Evolutionary conservation across 441 rosid species (phyloP).

Genomic region (Euphorbia celastroides): DNA sequence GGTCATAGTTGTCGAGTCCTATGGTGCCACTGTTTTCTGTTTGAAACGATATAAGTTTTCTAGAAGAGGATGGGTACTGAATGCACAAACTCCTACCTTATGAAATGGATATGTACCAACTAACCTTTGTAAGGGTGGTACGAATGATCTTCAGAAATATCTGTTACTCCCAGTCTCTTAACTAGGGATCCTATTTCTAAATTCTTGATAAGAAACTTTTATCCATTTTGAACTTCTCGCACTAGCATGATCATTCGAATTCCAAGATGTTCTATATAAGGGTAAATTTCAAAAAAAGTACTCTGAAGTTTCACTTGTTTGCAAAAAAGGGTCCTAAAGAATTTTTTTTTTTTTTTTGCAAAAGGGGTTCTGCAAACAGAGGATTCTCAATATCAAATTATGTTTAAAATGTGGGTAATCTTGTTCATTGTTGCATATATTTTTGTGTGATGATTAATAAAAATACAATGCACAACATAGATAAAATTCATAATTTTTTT

Average conservation of each 20-base stretch:
- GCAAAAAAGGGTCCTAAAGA: too few relatives aligned
- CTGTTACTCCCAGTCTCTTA: not conserved
- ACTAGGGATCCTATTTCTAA: constrained; percentile 3
- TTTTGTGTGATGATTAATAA: too few relatives aligned
- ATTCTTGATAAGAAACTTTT: not conserved
- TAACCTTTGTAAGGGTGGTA: not conserved
- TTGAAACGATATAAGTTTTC: not conserved
- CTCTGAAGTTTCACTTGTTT: too few relatives aligned
- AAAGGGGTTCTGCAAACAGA: too few relatives aligned
- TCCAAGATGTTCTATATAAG: not conserved
- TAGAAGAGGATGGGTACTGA: not conserved
- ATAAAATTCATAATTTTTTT: too few relatives aligned
- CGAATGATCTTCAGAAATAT: not conserved
- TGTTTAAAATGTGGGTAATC: too few relatives aligned
- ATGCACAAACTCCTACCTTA: not conserved
- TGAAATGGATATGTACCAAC: not conserved
- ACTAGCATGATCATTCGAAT: constrained; percentile 2
- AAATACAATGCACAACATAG: too few relatives aligned
- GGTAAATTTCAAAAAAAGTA: too few relatives aligned
- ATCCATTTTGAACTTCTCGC: not conserved
- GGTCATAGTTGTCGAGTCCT: not conserved
- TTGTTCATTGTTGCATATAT: too few relatives aligned
- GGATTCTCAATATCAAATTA: too few relatives aligned
- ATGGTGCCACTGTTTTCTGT: not conserved
- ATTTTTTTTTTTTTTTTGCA: too few relatives aligned